Evolutionary conservation across 2,329 filamentous ascomycete species (phyloP), one percentile per base, ranked within the genome.

Genomic region (Fusarium sp.): DNA sequence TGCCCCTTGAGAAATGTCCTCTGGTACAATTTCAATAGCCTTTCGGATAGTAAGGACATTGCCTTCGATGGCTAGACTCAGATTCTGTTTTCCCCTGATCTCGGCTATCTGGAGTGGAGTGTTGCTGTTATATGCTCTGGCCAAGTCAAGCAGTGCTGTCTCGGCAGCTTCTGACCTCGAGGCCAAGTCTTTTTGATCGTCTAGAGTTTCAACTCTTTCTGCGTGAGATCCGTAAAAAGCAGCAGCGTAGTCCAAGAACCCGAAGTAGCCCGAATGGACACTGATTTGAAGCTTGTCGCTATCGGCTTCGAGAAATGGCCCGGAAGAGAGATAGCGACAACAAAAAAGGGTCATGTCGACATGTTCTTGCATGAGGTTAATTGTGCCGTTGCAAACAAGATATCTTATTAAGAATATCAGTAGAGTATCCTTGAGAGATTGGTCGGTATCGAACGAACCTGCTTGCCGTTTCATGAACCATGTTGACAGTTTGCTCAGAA

Each of bases 401-500:
- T 59, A 59, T 1, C 57, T 58, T 2, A 3, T 2, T 0, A 17
- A 2, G 0, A 0, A 6, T 3, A 1, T 40, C 2, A 46, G 20
- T 1, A 8, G 10, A 4, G 13, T 4, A 11, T 13, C 29, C 5
- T 13, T 31, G 11, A 31, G 3, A 13, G 3, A 14, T 3, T 2
- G 11, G 29, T 13, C 3, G 6, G 13, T 11, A 13, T 2, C 6
- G 6, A 4, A 14, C 49, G 1, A 5, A 59, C 56, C 25, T 14
- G 7, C 15, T 25, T 18, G 56, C 51, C 1, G 51, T 58, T 13
- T 58, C 17, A 0, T 59, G 56, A 0, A 59, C 27, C 6, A 59
- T 57, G 0, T 0, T 27, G 0, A 60, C 0, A 0, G 8, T 0
- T 4, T 50, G 31, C 0, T 59, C 57, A 0, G 57, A 49, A 3